Percentiles rank a stretch among this genome's conserved stretches.
These are phyloP conservation scores for Entomortierella lignicola DNA, from an alignment of 192 early-diverging fungal species.

Conservation along the genomic window DNA sequence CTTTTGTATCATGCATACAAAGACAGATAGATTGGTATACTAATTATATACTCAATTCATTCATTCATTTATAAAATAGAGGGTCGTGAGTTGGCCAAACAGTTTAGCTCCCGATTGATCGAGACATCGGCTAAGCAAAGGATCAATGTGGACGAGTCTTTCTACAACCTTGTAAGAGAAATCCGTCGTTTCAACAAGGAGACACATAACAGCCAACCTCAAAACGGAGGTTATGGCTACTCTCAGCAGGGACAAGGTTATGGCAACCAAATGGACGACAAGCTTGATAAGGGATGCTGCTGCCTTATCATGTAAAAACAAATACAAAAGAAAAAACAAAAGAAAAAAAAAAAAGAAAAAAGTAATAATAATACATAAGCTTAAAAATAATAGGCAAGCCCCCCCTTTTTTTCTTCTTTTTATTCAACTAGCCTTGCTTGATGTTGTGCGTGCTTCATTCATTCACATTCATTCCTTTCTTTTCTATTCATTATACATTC, in stretches of 20 bases:
- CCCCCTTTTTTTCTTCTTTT: too few relatives aligned
- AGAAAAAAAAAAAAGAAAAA: not conserved
- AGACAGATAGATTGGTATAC: too few relatives aligned
- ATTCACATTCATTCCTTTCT: not conserved
- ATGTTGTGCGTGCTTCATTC: too few relatives aligned
- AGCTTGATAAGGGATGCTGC: slow-evolving; percentile 65
- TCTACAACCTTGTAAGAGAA: slow-evolving; percentile 87
- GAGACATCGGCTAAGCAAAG: slow-evolving; percentile 91
- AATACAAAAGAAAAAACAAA: not conserved
- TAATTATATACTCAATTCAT: too few relatives aligned
- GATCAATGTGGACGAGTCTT: slow-evolving; percentile 94
- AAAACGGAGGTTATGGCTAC: slow-evolving; percentile 57
- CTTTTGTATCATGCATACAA: not conserved
- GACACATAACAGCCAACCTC: slow-evolving; percentile 59
- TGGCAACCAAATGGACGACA: slow-evolving; percentile 46
- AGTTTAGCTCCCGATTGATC: slow-evolving; percentile 84
- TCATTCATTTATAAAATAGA: slow-evolving; percentile 55
- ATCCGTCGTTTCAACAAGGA: slow-evolving; percentile 87
- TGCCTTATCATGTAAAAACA: slow-evolving; percentile 70
- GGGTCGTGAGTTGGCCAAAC: slow-evolving; percentile 82
- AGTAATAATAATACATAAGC: too few relatives aligned
- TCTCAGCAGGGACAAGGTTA: slow-evolving; percentile 53
- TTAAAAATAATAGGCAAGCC: too few relatives aligned
- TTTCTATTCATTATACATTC: too few relatives aligned
- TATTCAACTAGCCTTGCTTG: too few relatives aligned